Evolutionary conservation across 345 rosid genomes (phyloP).

Genomic region (Populus deltoides): DNA sequence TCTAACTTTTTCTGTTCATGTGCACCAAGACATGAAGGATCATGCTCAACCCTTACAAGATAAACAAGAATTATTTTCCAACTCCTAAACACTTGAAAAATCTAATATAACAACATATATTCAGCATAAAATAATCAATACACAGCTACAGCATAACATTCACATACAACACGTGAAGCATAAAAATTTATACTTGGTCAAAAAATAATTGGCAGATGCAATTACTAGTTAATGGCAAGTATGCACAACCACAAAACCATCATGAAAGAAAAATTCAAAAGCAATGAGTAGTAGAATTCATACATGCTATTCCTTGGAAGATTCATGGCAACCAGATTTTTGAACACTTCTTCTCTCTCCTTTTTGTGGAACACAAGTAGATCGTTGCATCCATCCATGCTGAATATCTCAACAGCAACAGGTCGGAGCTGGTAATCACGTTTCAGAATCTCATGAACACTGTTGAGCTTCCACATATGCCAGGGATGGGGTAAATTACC

Average conservation of each 20-base stretch:
- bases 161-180: background rate
- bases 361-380: slow-evolving; percentile 94
- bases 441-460: slow-evolving; percentile 92
- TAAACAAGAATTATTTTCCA: background rate
- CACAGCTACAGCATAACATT: background rate
- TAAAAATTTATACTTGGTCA: background rate
- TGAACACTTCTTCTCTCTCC: slow-evolving; percentile 99
- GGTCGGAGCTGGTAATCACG: slow-evolving; percentile 99
- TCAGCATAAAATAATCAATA: no score
- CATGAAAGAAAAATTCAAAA: background rate
- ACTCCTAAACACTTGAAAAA: background rate
- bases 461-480: slow-evolving; percentile 98
- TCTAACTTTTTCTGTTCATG: background rate
- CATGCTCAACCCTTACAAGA: background rate
- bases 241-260: background rate
- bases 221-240: background rate
- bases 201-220: background rate
- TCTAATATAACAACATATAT: background rate
- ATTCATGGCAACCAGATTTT: slow-evolving; percentile 88
- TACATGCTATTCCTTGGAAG: slow-evolving; percentile 97
- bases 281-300: slow-evolving; percentile 23
- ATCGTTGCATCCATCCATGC: slow-evolving; percentile 99
- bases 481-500: slow-evolving; percentile 90
- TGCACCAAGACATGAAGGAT: background rate
- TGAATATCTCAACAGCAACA: slow-evolving; percentile 95